Conservation (phyloP, 805 yeast genomes). For the Saturnispora silvae region DNA sequence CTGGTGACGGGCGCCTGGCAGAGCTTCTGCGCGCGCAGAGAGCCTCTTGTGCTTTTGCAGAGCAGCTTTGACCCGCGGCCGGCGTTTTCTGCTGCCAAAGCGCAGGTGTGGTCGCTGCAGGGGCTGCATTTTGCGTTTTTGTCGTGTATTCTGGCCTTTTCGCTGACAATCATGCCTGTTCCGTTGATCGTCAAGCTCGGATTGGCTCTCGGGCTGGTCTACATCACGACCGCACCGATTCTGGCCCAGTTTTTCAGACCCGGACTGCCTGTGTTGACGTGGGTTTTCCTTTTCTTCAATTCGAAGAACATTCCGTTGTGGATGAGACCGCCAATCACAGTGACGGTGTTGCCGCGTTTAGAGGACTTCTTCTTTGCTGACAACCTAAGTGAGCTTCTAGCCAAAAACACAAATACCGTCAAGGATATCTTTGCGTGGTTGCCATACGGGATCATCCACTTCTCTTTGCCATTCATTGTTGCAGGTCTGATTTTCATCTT, state of each 20-base stretch:
- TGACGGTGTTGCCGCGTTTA: constrained; percentile 82
- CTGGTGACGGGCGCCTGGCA: neutral
- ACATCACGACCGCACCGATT: constrained; percentile 50
- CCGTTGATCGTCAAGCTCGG: constrained; percentile 13
- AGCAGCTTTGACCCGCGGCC: neutral
- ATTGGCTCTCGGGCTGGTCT: constrained; percentile 8
- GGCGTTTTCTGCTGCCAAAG: neutral
- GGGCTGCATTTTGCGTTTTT: constrained; percentile 16
- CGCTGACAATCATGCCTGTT: constrained; percentile 18
- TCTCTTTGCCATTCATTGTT: constrained; percentile 80
- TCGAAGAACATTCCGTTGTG: constrained; percentile 62
- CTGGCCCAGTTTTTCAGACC: constrained; percentile 78
- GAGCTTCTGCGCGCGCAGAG: neutral
- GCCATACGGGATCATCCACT: constrained; percentile 89
- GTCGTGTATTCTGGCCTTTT: constrained; percentile 16
- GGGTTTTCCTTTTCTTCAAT: constrained; percentile 78
- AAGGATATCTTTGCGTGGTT: constrained; percentile 86
- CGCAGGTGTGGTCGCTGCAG: neutral
- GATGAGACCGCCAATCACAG: constrained; percentile 79
- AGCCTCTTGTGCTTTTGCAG: neutral
- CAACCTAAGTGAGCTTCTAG: constrained; percentile 74
- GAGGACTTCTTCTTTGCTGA: constrained; percentile 93
- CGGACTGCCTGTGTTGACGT: constrained; percentile 75
- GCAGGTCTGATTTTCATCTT: constrained; percentile 70
- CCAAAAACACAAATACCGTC: constrained; percentile 54